Evolutionary conservation across 2,329 filamentous ascomycete species (phyloP).

Genomic region (Penicillium sp.): DNA sequence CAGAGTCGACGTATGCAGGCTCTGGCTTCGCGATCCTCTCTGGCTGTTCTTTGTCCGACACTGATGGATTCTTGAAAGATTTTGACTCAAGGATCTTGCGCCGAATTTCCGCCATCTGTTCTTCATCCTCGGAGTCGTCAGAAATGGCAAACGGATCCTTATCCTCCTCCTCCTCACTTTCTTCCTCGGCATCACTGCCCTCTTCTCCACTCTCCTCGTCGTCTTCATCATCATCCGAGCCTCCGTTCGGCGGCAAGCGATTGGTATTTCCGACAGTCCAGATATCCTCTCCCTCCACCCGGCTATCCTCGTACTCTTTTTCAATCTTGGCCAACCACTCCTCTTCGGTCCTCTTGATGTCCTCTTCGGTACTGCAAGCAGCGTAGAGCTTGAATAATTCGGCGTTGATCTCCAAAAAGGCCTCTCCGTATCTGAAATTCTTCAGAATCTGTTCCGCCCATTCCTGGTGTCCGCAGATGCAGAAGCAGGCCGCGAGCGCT

Average conservation of each 20-base stretch:
- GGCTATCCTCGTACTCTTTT: slow-evolving; percentile 79
- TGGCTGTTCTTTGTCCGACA: slow-evolving; percentile 54
- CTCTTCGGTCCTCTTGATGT: slow-evolving; percentile 79
- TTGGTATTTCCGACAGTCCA: slow-evolving; percentile 95
- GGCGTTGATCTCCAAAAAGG: slow-evolving; percentile 88
- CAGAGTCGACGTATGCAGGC: slow-evolving; percentile 57
- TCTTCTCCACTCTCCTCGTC: slow-evolving; percentile 46
- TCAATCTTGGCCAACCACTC: slow-evolving; percentile 90
- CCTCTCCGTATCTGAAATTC: slow-evolving; percentile 83
- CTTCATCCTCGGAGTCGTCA: slow-evolving; percentile 77
- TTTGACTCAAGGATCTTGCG: slow-evolving; percentile 89
- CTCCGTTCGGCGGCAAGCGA: slow-evolving; percentile 51
- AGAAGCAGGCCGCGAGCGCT: slow-evolving; percentile 87
- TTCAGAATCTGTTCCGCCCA: slow-evolving; percentile 84
- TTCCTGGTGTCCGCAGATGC: slow-evolving; percentile 85
- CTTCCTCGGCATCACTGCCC: slow-evolving; percentile 46
- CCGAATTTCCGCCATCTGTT: slow-evolving; percentile 89
- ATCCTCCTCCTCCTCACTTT: slow-evolving; percentile 47
- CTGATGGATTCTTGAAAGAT: slow-evolving; percentile 67
- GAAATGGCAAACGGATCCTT: slow-evolving; percentile 74
- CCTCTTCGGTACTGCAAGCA: slow-evolving; percentile 76
- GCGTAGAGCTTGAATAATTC: slow-evolving; percentile 81
- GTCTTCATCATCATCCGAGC: slow-evolving; percentile 51
- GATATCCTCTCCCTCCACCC: slow-evolving; percentile 68
- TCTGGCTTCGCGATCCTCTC: slow-evolving; percentile 64